A percentile compares a stretch with the other conserved stretches of the same genome.
phyloP scores from a whole-genome alignment of 169 alveolate genomes.

The Eimeria necatrix region DNA sequence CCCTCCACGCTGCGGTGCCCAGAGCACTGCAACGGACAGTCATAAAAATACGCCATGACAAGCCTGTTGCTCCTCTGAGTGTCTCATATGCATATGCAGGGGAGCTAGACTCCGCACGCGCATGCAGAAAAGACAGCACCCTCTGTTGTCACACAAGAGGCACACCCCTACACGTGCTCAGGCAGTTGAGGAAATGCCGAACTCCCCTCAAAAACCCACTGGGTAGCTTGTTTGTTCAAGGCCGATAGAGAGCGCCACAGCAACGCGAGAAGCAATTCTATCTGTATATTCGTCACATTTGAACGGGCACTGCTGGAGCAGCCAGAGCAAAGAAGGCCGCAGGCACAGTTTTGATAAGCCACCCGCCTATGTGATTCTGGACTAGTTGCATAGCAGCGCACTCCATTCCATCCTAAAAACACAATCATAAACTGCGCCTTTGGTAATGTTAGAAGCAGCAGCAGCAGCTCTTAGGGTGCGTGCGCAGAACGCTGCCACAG shows the following conservation, averaged over 20 bases:
- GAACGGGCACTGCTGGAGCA: neutral
- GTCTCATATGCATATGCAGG: no score
- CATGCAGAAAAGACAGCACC: no score
- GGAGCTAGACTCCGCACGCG: no score
- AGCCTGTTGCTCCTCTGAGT: no score
- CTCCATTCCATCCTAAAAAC: neutral
- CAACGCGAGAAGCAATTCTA: neutral
- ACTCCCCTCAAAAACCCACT: no score
- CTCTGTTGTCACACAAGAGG: no score
- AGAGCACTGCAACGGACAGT: no score
- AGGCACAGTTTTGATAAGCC: neutral
- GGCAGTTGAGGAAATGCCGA: no score
- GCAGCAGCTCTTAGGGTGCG: constrained; percentile 22
- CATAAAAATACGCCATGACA: no score
- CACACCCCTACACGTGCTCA: no score
- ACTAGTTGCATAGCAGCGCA: neutral
- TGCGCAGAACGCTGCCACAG: constrained; percentile 12
- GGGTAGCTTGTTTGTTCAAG: no score
- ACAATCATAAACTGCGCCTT: neutral
- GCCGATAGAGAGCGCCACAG: neutral
- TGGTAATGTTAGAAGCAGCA: neutral
- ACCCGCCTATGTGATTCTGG: neutral
- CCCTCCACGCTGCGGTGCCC: no score
- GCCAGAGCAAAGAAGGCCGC: neutral
- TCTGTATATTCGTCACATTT: neutral